phyloP scores from a whole-genome alignment of 345 rosid species.

The Gossypium raimondii region DNA sequence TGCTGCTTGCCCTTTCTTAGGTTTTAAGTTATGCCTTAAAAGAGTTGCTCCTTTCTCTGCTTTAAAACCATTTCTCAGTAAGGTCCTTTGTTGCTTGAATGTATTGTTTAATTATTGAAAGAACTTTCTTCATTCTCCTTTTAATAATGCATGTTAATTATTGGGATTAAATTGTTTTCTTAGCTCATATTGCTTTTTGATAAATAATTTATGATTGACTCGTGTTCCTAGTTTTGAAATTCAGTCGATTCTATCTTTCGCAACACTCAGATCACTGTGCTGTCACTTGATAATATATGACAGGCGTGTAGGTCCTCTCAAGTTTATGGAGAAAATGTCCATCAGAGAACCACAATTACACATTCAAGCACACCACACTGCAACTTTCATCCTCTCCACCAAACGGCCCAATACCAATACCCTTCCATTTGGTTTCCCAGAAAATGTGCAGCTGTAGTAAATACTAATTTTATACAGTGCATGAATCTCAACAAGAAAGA shows the following conservation, averaged over 20 bases:
- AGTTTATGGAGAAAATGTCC: too few relatives aligned
- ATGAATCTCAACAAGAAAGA: too few relatives aligned
- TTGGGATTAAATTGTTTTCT: neutral
- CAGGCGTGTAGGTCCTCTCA: too few relatives aligned
- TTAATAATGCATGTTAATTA: neutral
- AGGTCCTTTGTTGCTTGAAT: neutral
- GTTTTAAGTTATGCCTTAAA: neutral
- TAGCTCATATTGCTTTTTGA: neutral
- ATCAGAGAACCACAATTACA: too few relatives aligned
- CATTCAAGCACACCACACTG: too few relatives aligned
- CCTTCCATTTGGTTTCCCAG: too few relatives aligned
- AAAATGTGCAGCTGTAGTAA: too few relatives aligned
- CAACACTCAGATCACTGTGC: too few relatives aligned
- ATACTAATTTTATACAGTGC: too few relatives aligned
- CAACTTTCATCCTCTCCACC: too few relatives aligned
- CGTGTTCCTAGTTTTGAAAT: neutral
- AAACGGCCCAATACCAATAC: too few relatives aligned
- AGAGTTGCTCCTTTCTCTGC: neutral
- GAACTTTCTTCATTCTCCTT: neutral
- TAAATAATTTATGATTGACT: neutral
- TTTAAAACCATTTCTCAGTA: neutral
- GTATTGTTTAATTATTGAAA: neutral
- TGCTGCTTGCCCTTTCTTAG: neutral
- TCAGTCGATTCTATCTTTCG: neutral
- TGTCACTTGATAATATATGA: too few relatives aligned